These are phyloP conservation scores for Mariannaea sp. DNA, from an alignment of 2,329 filamentous ascomycete species.

Conservation along the genomic window DNA sequence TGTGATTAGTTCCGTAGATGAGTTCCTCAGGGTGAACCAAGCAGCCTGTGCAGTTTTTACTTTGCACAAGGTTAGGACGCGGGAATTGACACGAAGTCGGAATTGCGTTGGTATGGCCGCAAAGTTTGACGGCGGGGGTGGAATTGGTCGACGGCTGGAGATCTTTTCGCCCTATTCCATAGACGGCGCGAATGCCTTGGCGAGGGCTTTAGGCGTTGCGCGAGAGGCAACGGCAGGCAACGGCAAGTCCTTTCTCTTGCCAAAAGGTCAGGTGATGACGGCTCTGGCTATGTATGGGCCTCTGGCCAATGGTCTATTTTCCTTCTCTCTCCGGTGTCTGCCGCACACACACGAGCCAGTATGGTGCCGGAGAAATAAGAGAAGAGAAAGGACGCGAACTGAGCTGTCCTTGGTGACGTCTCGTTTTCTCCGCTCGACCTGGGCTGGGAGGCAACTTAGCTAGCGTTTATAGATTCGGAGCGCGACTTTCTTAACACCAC, in stretches of 20 bases:
- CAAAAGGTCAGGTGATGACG: not conserved
- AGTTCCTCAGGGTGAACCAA: not conserved
- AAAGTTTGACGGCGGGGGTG: constrained; percentile 15
- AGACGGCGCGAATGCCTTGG: constrained; percentile 6
- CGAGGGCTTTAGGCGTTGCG: constrained; percentile 7
- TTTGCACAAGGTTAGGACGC: no score
- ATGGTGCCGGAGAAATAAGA: not conserved
- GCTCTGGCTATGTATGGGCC: no score
- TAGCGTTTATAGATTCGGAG: not conserved
- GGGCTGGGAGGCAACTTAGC: not conserved
- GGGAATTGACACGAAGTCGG: constrained; percentile 9
- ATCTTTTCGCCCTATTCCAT: constrained; percentile 10
- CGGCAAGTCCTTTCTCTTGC: not conserved
- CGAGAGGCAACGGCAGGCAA: constrained; percentile 9
- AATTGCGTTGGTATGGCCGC: constrained; percentile 1
- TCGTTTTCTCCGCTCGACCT: not conserved
- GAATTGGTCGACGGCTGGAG: constrained; percentile 15
- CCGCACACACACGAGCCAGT: no score
- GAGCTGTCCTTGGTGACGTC: not conserved
- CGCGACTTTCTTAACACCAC: constrained; percentile 1
- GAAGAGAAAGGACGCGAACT: not conserved
- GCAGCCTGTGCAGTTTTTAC: not conserved
- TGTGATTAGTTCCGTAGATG: not conserved
- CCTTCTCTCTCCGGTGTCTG: not conserved
- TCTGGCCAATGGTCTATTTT: not conserved